phyloP scores from a whole-genome alignment of 1,139 yeast genomes.

The Taphrina confusa region DNA sequence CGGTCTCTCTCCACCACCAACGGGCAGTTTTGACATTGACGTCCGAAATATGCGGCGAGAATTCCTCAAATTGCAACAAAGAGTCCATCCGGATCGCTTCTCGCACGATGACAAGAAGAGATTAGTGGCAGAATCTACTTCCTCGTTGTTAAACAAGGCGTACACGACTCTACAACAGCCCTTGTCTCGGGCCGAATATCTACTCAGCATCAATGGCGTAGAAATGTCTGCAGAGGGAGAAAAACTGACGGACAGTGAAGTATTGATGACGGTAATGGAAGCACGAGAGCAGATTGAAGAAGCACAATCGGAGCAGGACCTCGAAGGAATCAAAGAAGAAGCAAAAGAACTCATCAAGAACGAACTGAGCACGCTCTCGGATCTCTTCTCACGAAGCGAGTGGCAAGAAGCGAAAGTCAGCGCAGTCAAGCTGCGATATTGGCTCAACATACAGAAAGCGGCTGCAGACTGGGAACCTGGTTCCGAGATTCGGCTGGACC shows the following conservation, averaged over 20 bases:
- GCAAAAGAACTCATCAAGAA: slow-evolving; percentile 57
- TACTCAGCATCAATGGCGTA: slow-evolving; percentile 52
- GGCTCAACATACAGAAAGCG: slow-evolving; percentile 75
- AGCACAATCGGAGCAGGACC: slow-evolving; percentile 60
- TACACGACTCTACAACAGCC: slow-evolving; percentile 72
- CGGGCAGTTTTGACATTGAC: slow-evolving; percentile 62
- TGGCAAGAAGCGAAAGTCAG: slow-evolving; percentile 63
- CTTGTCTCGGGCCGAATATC: slow-evolving; percentile 64
- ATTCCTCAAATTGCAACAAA: slow-evolving; percentile 68
- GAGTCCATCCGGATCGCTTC: slow-evolving; percentile 72
- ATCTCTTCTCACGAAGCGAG: slow-evolving; percentile 49
- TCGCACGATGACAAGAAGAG: slow-evolving; percentile 44
- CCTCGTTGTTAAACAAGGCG: slow-evolving; percentile 70
- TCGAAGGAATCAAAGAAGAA: slow-evolving; percentile 56
- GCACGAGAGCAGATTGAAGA: slow-evolving; percentile 75
- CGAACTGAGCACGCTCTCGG: slow-evolving; percentile 49
- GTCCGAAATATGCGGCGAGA: slow-evolving; percentile 64
- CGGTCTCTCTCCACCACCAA: slow-evolving; percentile 63
- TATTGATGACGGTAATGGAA: slow-evolving; percentile 73
- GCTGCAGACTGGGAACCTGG: slow-evolving; percentile 56
- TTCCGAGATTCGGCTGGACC: slow-evolving; percentile 22
- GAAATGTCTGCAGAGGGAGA: slow-evolving; percentile 45
- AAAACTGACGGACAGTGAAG: slow-evolving; percentile 37
- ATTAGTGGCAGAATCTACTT: slow-evolving; percentile 43
- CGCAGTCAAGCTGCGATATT: slow-evolving; percentile 75